Conservation (phyloP, 2,329 filamentous ascomycete species). For the Chaetomiaceae sp. region DNA sequence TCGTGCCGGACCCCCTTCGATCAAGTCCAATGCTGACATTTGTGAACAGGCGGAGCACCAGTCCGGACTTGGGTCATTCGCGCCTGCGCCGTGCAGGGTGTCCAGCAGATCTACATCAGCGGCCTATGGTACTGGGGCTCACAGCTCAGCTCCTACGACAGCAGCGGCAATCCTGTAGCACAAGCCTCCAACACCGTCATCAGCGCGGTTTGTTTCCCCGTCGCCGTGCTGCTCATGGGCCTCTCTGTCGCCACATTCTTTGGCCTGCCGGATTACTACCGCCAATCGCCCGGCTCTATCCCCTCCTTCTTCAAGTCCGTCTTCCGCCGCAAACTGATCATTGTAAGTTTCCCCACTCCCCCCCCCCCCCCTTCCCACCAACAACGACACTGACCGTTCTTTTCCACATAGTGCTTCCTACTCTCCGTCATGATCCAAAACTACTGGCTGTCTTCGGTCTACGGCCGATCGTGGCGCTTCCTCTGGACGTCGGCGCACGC, state of each 20-base stretch:
- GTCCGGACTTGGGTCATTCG: constrained; percentile 63
- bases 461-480: constrained; percentile 62
- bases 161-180: constrained; percentile 36
- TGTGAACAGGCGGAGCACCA: constrained; percentile 48
- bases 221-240: constrained; percentile 52
- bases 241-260: constrained; percentile 51
- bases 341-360: constrained; percentile 3
- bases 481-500: constrained; percentile 56
- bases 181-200: constrained; percentile 32
- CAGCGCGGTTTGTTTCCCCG: constrained; percentile 51
- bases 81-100: constrained; percentile 61
- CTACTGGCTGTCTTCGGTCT: constrained; percentile 60
- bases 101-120: constrained; percentile 60
- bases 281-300: constrained; percentile 56
- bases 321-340: constrained; percentile 56
- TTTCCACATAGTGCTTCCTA: constrained; percentile 61
- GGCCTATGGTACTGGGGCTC: constrained; percentile 64
- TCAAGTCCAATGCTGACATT: too few species aligned
- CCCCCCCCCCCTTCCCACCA: background rate
- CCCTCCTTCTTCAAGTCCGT: constrained; percentile 61
- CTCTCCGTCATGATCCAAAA: constrained; percentile 59
- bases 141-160: constrained; percentile 42
- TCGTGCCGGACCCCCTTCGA: too few species aligned
- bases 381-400: background rate
- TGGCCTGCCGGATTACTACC: constrained; percentile 62